Evolutionary conservation across 2,329 filamentous ascomycete species (phyloP).

Genomic region (Colletotrichum somersetense): DNA sequence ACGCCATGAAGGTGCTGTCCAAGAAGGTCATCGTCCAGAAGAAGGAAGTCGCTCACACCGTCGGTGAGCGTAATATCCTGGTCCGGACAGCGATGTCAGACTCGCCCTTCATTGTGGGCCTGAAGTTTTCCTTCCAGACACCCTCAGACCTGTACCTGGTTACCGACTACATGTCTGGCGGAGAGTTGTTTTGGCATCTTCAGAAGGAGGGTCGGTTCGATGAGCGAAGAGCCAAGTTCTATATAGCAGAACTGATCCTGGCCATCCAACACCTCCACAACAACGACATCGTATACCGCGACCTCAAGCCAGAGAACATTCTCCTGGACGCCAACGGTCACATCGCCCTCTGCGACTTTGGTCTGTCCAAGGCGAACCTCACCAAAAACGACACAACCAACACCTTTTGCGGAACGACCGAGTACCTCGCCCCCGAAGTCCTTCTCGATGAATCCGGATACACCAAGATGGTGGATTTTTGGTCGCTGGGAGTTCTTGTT

Average conservation of each 20-base stretch:
- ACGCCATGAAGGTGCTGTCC: slow-evolving; percentile 98
- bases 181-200: slow-evolving; percentile 98
- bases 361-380: slow-evolving; percentile 95
- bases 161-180: slow-evolving; percentile 99
- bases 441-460: slow-evolving; percentile 96
- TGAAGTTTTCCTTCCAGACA: slow-evolving; percentile 99
- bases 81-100: slow-evolving; percentile 96
- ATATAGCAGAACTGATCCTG: slow-evolving; percentile 96
- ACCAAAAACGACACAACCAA: slow-evolving; percentile 98
- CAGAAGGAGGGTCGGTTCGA: slow-evolving; percentile 97
- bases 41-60: slow-evolving; percentile 97
- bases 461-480: slow-evolving; percentile 99
- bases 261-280: slow-evolving; percentile 95
- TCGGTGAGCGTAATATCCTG: slow-evolving; percentile 96
- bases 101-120: slow-evolving; percentile 95
- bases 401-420: slow-evolving; percentile 98
- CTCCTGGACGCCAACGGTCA: slow-evolving; percentile 96
- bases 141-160: slow-evolving; percentile 97
- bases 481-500: slow-evolving; percentile 96
- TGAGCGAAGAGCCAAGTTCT: slow-evolving; percentile 96
- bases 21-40: slow-evolving; percentile 99
- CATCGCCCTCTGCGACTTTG: slow-evolving; percentile 97
- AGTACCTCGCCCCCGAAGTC: slow-evolving; percentile 96
- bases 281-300: slow-evolving; percentile 97
- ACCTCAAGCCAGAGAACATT: slow-evolving; percentile 98